Base-by-base conservation (phyloP, 805 yeast genomes). In the Komagataella pseudopastoris region DNA sequence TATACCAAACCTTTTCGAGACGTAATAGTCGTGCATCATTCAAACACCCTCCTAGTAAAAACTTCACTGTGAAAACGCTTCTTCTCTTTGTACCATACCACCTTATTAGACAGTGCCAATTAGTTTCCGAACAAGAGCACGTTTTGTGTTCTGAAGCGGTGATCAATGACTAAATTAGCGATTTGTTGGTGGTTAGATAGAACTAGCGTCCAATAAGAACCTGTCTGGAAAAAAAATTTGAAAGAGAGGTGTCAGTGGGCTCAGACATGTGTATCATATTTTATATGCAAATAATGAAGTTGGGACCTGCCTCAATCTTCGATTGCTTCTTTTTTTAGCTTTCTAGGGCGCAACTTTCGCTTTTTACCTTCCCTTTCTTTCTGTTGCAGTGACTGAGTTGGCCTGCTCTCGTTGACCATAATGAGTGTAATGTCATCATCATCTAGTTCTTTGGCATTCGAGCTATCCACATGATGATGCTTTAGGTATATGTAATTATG, bases 241-340 rank as follows among this genome's bases (percentile, higher is more conserved):
- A 72, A 68, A 71, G 76, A 71, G 74, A 71, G 75, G 77, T 72
- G 77, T 72, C 77, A 72, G 77, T 56, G 59, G 75, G 61, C 66
- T 59, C 75, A 64, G 47, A 72, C 62, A 72, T 67, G 54, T 23
- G 7, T 17, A 14, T 45, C n/a, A 10, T 17, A 16, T 45, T 45
- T 45, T 45, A 10, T 30, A 3, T 30, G 39, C 39, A 10, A 8
- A 4, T 7, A 30, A 30, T n/a, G 39, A 30, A 30, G 39, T 30
- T 30, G n/a, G 39, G 39, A 30, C 39, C 39, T 30, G 39, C 39
- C 39, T 30, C 39, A 30, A 30, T 30, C 39, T 45, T 16, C 50
- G 43, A 22, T 17, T 20, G 20, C n/a, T 17, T 23, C 10, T 6
- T 49, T 46, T n/a, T 22, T 18, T 6, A 44, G 23, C 20, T 18